Percentiles rank a stretch among this genome's conserved stretches.
Conservation (phyloP, 78 protist genomes). For the Blattamonas nauphoetae region DNA sequence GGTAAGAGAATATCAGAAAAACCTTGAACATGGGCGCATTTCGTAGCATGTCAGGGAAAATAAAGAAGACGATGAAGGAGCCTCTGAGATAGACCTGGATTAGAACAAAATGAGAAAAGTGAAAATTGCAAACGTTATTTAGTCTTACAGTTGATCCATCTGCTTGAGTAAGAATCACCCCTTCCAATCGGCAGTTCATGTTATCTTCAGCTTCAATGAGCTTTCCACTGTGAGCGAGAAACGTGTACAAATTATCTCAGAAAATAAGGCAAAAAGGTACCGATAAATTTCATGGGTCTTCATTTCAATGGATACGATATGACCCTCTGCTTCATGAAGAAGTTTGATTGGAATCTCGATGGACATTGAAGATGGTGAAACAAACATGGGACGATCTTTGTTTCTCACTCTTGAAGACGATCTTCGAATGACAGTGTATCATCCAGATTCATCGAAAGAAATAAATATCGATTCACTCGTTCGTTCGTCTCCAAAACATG, state of each 20-base stretch:
- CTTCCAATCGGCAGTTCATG: conserved; percentile 74
- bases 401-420: no score
- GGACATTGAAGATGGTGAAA: conserved; percentile 62
- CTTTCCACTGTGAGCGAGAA: conserved; percentile 51
- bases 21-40: conserved; percentile 90
- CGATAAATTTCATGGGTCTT: conserved; percentile 68
- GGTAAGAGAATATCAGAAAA: not conserved
- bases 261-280: conserved; percentile 7
- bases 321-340: conserved; percentile 89
- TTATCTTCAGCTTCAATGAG: conserved; percentile 82
- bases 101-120: not conserved
- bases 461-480: no score
- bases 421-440: no score
- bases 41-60: conserved; percentile 83
- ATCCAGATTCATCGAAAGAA: no score
- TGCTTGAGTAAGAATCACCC: conserved; percentile 56
- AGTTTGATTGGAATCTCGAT: conserved; percentile 88
- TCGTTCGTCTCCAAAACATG: no score
- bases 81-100: conserved; percentile 77
- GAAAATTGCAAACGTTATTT: conserved; percentile 10
- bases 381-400: no score
- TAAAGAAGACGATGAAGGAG: conserved; percentile 67
- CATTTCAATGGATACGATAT: conserved; percentile 72
- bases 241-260: not conserved
- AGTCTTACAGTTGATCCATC: conserved; percentile 34